Evolutionary conservation across 2,329 filamentous ascomycete genomes (phyloP).

Genomic region (Hansfordia pulvinata): DNA sequence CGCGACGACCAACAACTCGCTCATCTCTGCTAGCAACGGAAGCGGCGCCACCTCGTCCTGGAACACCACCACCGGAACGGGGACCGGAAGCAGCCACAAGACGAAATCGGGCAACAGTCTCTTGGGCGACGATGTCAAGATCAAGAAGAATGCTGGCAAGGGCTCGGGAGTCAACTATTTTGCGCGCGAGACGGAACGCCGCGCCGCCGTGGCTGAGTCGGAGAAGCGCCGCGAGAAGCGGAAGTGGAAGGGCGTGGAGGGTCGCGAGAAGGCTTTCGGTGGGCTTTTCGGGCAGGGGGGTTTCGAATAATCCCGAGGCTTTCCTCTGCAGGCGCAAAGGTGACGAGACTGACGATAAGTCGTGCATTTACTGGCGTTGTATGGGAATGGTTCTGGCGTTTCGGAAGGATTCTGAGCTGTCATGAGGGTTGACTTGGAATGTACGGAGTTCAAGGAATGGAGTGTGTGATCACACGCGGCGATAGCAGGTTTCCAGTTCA

Average conservation of each 20-base stretch:
- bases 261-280: conserved; percentile 39
- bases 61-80: not conserved
- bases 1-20: conserved; percentile 51
- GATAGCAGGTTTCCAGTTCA: no score
- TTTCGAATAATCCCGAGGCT: conserved; percentile 27
- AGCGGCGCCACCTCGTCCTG: not conserved
- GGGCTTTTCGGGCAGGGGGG: conserved; percentile 43
- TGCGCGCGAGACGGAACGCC: conserved; percentile 43
- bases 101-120: conserved; percentile 4
- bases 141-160: conserved; percentile 47
- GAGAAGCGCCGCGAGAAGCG: conserved; percentile 44
- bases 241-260: conserved; percentile 43
- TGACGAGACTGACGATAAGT: no score
- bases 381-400: no score
- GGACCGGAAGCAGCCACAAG: not conserved
- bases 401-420: no score
- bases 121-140: conserved; percentile 35
- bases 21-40: conserved; percentile 23
- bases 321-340: no score
- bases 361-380: not conserved
- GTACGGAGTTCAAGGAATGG: no score
- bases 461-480: no score
- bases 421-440: no score
- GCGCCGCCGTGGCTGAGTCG: conserved; percentile 37
- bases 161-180: conserved; percentile 47